Conservation (phyloP, 108 stramenopile species). For the Nannochloropsis granulata region DNA sequence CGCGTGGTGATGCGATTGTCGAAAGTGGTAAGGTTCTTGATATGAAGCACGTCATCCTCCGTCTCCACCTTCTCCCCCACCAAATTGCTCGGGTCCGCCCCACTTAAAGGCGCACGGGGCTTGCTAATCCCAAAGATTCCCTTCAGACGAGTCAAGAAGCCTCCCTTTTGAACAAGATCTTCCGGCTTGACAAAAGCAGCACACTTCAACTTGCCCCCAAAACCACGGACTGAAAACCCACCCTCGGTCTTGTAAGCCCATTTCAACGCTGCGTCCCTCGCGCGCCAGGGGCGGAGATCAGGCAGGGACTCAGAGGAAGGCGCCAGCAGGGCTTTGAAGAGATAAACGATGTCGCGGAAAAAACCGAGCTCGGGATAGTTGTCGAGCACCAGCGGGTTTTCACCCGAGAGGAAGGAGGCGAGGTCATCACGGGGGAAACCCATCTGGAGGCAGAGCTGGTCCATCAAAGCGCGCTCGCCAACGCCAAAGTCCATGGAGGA, state of each 20-base stretch:
- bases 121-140: neutral
- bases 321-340: slow-evolving; percentile 65
- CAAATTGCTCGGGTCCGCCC: slow-evolving; percentile 41
- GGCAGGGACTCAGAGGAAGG: slow-evolving; percentile 41
- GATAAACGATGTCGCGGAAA: slow-evolving; percentile 93
- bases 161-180: neutral
- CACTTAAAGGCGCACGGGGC: slow-evolving; percentile 41
- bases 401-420: slow-evolving; percentile 31
- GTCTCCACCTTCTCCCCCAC: slow-evolving; percentile 38
- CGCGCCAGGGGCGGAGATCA: slow-evolving; percentile 23
- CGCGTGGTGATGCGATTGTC: slow-evolving; percentile 39
- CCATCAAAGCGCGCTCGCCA: slow-evolving; percentile 24
- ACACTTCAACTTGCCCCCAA: neutral
- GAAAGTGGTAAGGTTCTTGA: slow-evolving; percentile 41
- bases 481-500: slow-evolving; percentile 20
- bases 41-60: slow-evolving; percentile 46
- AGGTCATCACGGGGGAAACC: slow-evolving; percentile 22
- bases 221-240: neutral
- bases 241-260: slow-evolving; percentile 20
- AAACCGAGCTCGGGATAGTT: slow-evolving; percentile 92
- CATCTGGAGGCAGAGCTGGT: slow-evolving; percentile 39
- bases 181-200: neutral
- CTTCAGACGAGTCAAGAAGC: neutral
- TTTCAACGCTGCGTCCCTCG: slow-evolving; percentile 32
- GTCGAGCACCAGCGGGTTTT: slow-evolving; percentile 52